phyloP scores from a whole-genome alignment of 2,329 filamentous ascomycete genomes.

The Cryphonectria carpinicola region DNA sequence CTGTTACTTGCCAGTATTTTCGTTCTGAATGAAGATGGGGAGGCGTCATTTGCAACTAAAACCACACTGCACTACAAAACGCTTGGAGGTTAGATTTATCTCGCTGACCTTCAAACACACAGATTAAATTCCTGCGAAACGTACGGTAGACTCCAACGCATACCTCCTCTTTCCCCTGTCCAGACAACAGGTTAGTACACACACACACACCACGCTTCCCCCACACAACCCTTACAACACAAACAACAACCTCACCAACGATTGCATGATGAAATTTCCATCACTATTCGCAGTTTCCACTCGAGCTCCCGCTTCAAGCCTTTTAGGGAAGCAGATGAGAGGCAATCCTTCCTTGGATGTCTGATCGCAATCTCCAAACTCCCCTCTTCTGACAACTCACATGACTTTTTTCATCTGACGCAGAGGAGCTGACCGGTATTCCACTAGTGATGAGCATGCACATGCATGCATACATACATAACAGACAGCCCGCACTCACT shows the following conservation, averaged over 20 bases:
- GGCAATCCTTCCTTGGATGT: conserved; percentile 77
- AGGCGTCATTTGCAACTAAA: not conserved
- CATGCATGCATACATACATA: not conserved
- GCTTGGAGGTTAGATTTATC: not conserved
- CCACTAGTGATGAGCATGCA: not conserved
- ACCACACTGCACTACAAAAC: not conserved
- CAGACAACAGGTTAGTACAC: conserved; percentile 11
- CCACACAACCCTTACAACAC: not conserved
- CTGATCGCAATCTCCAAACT: conserved; percentile 50
- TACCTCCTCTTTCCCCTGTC: not conserved
- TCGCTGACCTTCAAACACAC: conserved; percentile 17
- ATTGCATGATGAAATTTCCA: conserved; percentile 72
- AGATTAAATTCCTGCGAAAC: too few species aligned
- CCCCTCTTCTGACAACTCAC: conserved; percentile 6
- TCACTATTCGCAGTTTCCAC: conserved; percentile 88
- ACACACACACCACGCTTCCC: not conserved
- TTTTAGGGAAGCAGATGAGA: conserved; percentile 69
- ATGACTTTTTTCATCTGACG: not conserved
- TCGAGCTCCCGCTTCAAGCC: conserved; percentile 71
- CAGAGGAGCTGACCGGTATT: conserved; percentile 18
- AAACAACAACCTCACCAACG: not conserved
- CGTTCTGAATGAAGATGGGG: conserved; percentile 64
- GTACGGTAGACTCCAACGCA: not conserved
- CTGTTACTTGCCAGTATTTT: conserved; percentile 93
- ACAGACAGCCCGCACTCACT: not conserved